Evolutionary conservation across 257 asterid genomes (phyloP).

Genomic region (Euphrasia confusa): DNA sequence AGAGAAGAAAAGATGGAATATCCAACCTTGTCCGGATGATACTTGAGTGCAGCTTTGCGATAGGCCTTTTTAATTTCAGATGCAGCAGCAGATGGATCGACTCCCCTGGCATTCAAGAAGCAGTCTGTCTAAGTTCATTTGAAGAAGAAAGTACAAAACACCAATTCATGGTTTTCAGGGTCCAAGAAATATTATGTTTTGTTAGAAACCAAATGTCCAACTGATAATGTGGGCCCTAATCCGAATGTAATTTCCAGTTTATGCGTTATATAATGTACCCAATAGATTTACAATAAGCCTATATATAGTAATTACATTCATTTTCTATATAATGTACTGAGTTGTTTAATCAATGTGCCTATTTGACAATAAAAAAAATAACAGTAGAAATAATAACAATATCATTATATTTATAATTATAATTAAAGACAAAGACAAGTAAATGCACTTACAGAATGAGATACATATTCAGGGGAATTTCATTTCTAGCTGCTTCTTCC

Average conservation of each 20-base stretch:
- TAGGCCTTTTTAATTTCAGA: slow-evolving; percentile 88
- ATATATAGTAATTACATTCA: no score
- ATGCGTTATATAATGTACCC: no score
- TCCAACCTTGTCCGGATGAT: slow-evolving; percentile 94
- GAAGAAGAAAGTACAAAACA: slow-evolving; percentile 6
- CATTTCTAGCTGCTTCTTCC: slow-evolving; percentile 78
- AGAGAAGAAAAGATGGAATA: background rate
- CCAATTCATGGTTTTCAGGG: slow-evolving; percentile 12
- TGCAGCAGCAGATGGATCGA: slow-evolving; percentile 75
- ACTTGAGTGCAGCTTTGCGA: slow-evolving; percentile 86
- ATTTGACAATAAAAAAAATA: background rate
- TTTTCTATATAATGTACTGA: no score
- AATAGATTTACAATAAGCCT: no score
- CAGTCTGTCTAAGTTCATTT: slow-evolving; percentile 11
- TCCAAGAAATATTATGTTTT: background rate
- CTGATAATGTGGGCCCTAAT: no score
- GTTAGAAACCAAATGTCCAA: background rate
- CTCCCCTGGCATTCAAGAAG: slow-evolving; percentile 66
- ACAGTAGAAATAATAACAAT: background rate
- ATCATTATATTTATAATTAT: no score
- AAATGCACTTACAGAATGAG: slow-evolving; percentile 75
- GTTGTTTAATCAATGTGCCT: no score
- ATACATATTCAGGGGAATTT: slow-evolving; percentile 76
- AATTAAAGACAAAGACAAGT: background rate
- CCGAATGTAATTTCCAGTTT: no score